Percentiles rank a stretch among this genome's conserved stretches.
These are phyloP conservation scores for Rhynchospora tenuis DNA, from an alignment of 176 grass and related monocot species.

Conservation along the genomic window DNA sequence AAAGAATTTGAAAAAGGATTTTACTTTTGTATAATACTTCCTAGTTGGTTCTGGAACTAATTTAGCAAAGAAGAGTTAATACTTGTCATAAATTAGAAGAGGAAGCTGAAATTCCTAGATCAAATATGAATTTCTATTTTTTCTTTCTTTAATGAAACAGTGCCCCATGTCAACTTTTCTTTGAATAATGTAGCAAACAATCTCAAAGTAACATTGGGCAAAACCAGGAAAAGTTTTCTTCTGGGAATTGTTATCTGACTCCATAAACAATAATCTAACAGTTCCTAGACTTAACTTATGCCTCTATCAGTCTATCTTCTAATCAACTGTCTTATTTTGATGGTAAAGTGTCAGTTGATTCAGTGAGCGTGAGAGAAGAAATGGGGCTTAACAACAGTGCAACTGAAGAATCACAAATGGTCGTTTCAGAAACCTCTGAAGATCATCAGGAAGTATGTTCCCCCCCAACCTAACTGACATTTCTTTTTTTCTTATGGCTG, in stretches of 20 bases:
- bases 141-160: not conserved
- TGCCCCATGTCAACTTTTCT: too few relatives aligned
- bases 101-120: not conserved
- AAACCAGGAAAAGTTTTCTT: not conserved
- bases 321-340: not conserved
- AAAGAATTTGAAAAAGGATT: too few relatives aligned
- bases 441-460: not conserved
- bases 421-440: not conserved
- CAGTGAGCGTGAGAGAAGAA: not conserved
- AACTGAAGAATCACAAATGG: not conserved
- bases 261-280: not conserved
- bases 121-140: not conserved
- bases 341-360: not conserved
- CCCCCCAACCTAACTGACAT: too few relatives aligned
- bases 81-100: too few relatives aligned
- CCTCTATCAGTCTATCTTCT: not conserved
- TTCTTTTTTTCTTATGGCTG: not conserved
- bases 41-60: not conserved
- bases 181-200: too few relatives aligned
- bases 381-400: not conserved
- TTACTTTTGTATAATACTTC: not conserved
- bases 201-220: not conserved
- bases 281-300: too few relatives aligned
- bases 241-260: not conserved
- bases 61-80: not conserved